These are phyloP conservation scores for Mortierella antarctica DNA, from an alignment of 192 early-diverging fungal species.

Conservation along the genomic window DNA sequence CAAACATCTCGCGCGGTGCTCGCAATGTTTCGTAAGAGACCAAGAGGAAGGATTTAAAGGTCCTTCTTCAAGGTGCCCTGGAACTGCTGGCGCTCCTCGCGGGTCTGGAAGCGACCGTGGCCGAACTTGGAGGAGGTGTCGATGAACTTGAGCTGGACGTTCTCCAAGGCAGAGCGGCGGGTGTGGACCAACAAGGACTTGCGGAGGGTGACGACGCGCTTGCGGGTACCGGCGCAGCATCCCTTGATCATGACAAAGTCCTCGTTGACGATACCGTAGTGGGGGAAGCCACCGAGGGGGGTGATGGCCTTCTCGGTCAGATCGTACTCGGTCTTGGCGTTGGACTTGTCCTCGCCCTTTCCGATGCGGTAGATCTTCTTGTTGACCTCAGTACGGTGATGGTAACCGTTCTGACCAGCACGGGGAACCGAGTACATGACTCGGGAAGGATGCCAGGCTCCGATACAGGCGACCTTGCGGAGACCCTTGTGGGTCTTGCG, in stretches of 20 bases:
- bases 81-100: constrained; percentile 94
- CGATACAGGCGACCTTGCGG: constrained; percentile 99
- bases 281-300: constrained; percentile 99
- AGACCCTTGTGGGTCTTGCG: constrained; percentile 99
- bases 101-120: constrained; percentile 99
- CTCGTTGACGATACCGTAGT: constrained; percentile 98
- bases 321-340: constrained; percentile 96
- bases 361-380: constrained; percentile 99
- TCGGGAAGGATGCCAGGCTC: constrained; percentile 96
- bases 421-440: constrained; percentile 99
- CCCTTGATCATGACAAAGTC: constrained; percentile 99
- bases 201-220: constrained; percentile 97
- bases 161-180: constrained; percentile 96
- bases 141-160: constrained; percentile 98
- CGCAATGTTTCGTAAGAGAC: constrained; percentile 19
- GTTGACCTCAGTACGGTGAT: constrained; percentile 99
- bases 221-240: constrained; percentile 94
- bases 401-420: constrained; percentile 99
- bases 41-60: constrained; percentile 53
- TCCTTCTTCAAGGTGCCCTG: constrained; percentile 94
- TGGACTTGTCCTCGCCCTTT: constrained; percentile 82
- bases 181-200: constrained; percentile 98
- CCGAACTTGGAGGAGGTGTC: constrained; percentile 99
- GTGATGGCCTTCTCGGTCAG: constrained; percentile 96
- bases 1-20: constrained; percentile 33